Conservation (phyloP, 192 early-diverging fungal species). For the Coemansia furcata region DNA sequence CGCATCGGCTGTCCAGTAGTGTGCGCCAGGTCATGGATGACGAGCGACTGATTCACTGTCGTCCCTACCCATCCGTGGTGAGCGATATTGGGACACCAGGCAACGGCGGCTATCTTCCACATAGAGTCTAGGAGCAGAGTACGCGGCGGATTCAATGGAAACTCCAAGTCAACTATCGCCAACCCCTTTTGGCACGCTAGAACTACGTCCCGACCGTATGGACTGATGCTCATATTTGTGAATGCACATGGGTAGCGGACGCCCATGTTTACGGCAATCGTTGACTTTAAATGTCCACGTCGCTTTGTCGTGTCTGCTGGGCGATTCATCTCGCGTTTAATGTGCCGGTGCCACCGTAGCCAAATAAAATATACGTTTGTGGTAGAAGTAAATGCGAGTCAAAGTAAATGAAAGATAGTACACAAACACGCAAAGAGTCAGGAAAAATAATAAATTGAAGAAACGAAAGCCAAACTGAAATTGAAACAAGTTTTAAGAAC, state of each 20-base stretch:
- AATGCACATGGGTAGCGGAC: conserved; percentile 37
- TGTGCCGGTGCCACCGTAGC: too few relatives aligned
- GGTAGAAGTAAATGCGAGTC: not conserved
- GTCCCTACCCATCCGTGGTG: conserved; percentile 48
- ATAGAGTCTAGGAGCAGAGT: conserved; percentile 23
- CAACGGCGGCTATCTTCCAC: conserved; percentile 39
- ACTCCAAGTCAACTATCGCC: conserved; percentile 44
- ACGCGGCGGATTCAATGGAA: conserved; percentile 33
- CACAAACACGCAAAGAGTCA: too few relatives aligned
- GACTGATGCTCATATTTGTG: conserved; percentile 44
- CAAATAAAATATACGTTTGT: not conserved
- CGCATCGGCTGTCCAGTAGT: conserved; percentile 30
- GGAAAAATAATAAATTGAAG: too few relatives aligned
- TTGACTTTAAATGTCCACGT: conserved; percentile 17
- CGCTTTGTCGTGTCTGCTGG: not conserved
- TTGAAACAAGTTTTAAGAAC: too few relatives aligned
- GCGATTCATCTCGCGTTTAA: conserved; percentile 7
- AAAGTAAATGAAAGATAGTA: not conserved
- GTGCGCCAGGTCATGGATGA: conserved; percentile 39
- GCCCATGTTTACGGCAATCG: conserved; percentile 35
- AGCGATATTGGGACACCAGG: conserved; percentile 35
- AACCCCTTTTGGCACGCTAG: conserved; percentile 39
- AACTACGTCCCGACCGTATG: conserved; percentile 45
- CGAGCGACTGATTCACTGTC: conserved; percentile 38
- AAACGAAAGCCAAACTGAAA: too few relatives aligned